Base-by-base conservation (phyloP, 805 yeast species). In the Komagataella kurtzmanii region DNA sequence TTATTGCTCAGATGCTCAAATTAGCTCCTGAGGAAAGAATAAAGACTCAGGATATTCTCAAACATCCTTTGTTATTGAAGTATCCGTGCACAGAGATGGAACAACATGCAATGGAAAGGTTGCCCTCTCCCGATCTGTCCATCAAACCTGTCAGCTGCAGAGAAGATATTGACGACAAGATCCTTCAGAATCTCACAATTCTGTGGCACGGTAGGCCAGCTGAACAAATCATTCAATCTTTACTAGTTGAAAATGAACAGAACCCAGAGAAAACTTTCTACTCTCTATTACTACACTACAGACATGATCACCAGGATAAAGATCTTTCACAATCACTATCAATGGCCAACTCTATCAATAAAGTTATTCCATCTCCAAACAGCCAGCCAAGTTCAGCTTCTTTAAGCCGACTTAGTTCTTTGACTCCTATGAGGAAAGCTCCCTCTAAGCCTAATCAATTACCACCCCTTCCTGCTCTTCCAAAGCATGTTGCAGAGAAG, bases 21-120 rank as follows among this genome's bases (percentile, higher is more conserved):
- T 82, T 83, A 17, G 77, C 86, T 59, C 96, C 97, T 5, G 71
- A 68, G 24, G 74, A 77, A 57, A 76, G 97, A 68, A 76, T 88
- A 43, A 72, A 79, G 48, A 87, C 93, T 5, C 76, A 76, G 21
- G 75, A 77, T 49, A 83, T 89, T 19, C 68, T 86, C 48, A 59
- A 65, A 45, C 88, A 83, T 65, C 79, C 80, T 8, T 70, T 83
- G 52, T 61, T 80, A 51, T 57, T 55, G 49, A 78, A 77, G 61
- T 77, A 78, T 57, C 80, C 80, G 6, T 70, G 70, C 51, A 68
- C 65, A 50, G 47, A 44, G 43, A 49, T 54, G 45, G 57, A 61
- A 21, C 40, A 30, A 8, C 40, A 30, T 30, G 65, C 62, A 47
- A 63, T 59, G 50, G 57, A 65, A 53, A 68, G 72, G 45, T 69